Conservation (phyloP, 2,329 filamentous ascomycete genomes). For the Fusarium sp. region DNA sequence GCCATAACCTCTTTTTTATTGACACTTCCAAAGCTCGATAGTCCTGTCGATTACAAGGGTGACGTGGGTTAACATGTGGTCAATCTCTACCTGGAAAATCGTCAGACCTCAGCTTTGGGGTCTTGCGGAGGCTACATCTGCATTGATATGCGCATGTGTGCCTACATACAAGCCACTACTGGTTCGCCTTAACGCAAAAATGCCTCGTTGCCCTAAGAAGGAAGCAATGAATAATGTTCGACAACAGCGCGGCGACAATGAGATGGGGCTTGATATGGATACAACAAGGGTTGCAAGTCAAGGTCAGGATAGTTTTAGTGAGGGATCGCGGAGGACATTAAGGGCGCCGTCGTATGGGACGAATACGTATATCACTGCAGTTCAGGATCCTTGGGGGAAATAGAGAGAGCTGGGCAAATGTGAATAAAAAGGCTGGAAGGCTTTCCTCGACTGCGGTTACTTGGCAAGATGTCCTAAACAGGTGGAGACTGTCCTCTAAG, state of each 20-base stretch:
- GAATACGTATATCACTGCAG: conserved; percentile 1
- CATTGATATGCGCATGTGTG: conserved; percentile 30
- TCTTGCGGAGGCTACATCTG: conserved; percentile 27
- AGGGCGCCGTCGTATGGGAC: conserved; percentile 7
- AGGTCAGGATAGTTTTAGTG: neutral
- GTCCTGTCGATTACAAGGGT: conserved; percentile 22
- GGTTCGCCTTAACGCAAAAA: neutral
- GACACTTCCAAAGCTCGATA: conserved; percentile 1
- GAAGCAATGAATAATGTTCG: neutral
- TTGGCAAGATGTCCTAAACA: too few relatives aligned
- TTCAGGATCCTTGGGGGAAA: neutral
- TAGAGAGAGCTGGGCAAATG: too few relatives aligned
- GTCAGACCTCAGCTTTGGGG: conserved; percentile 24
- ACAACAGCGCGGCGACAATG: neutral
- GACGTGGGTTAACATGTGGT: conserved; percentile 7
- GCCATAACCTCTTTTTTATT: fast-evolving
- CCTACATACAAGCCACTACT: conserved; percentile 32
- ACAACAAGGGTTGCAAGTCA: neutral
- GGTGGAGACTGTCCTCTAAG: too few relatives aligned
- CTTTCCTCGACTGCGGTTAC: too few relatives aligned
- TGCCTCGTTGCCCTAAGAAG: neutral
- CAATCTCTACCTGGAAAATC: conserved; percentile 20
- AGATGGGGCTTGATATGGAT: conserved; percentile 1
- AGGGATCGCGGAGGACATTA: neutral
- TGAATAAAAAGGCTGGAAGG: too few relatives aligned